Evolutionary conservation across 306 rosid genomes (phyloP), one percentile per base, ranked within the genome.

Genomic region (Vigna hirtella): DNA sequence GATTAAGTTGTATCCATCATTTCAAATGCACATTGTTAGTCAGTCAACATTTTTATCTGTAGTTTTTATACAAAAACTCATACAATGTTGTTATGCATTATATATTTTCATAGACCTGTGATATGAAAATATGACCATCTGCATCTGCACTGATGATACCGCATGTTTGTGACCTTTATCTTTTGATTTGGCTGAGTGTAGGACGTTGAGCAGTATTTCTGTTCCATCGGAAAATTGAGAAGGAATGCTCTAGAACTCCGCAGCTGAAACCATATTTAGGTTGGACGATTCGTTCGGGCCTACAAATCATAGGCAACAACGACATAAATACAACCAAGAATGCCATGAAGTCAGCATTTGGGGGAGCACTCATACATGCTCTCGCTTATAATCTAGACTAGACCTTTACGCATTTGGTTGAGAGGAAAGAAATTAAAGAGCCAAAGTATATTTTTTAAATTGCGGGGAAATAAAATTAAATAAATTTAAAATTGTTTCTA

Each of bases 1-100:
- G 76, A 77, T 77, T 77, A 59, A 59, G 73, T 20, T 83, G 55
- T 76, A 69, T 76, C 17, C 9, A 69, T 65, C 47, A 64, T 57
- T 71, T 64, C 80, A 82, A 70, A 66, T 71, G 34, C 28, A 66
- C 51, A 56, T 50, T 82, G 17, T 62, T 74, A 20, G 52, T 17
- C 56, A 47, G 32, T 16, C 13, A 45, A 11, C 57, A 0, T 56
- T 48, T 26, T 36, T 15, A 66, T 78, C 40, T 30, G 66, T 20
- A 68, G 58, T 61, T 36, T 20, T 64, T 22, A 4, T 49, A 48
- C 69, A 48, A 55, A 76, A 53, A 13, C 17, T 48, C 76, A 1
- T 4, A 40, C 24, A 72, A 52, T 7, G 45, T 38, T 38, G 14
- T 50, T 51, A 68, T 78, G 67, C 38, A 15, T 8, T 10, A 13